Evolutionary conservation across 148 eudicot genomes (phyloP), one percentile per base, ranked within the genome.

Genomic region (Rhododendron simsii): DNA sequence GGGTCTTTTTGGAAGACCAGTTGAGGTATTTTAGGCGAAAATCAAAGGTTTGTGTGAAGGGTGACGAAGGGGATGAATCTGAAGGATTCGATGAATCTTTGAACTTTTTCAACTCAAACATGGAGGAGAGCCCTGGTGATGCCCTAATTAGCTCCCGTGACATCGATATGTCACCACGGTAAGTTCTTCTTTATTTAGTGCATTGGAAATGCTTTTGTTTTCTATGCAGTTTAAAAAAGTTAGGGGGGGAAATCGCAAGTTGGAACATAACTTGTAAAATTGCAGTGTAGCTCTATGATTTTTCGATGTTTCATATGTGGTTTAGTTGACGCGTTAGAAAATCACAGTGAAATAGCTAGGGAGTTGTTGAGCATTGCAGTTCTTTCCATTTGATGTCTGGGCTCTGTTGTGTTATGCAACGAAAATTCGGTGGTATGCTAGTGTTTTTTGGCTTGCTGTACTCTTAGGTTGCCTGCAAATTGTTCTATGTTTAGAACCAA

Each of bases 131-230:
- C 86, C 88, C 85, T 89, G 88, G 89, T 35, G 92, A 92, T 87
- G 85, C 83, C 86, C 83, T 90, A 5, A 87, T 92, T 86, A 90
- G 94, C 83, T 90, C 93, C 4, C 93, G 92, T 37, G 95, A 96
- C n/a, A 83, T 89, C 23, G 91, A 88, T 75, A 85, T 84, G 30
- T 87, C 84, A 26, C 79, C 85, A 3, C 48, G 48, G 91, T 91
- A 85, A 89, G 89, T 89, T 85, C 80, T 80, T 15, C n/a, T 30
- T 30, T 86, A 37, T 83, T 55, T 77, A 59, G 23, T 37, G 47
- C 26, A 41, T 48, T 81, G 30, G 20, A 37, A 84, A 51, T 14
- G 48, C 53, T 16, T 74, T 45, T 65, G 30, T 57, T 74, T 61
- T 53, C 48, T 48, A 41, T 57, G 23, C 47, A 48, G 12, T 50